Percentiles rank a stretch among this genome's conserved stretches.
Conservation (phyloP, 345 rosid species). For the Arabidopsis arenosa region DNA sequence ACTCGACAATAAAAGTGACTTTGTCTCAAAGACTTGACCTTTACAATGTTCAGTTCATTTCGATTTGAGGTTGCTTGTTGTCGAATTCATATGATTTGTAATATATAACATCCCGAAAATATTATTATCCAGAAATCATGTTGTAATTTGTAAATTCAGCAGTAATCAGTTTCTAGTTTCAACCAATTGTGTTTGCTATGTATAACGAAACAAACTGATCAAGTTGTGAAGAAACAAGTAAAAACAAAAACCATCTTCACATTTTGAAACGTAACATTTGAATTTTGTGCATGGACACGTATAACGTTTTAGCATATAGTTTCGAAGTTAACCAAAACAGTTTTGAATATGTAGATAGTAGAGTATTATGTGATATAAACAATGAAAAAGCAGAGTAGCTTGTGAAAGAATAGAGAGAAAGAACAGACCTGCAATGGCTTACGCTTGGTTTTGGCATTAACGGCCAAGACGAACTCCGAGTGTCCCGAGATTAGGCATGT, state of each 20-base stretch:
- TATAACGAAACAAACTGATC: background rate
- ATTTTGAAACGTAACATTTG: background rate
- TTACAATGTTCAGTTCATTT: no score
- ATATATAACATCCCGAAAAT: no score
- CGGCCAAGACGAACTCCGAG: no score
- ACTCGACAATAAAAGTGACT: no score
- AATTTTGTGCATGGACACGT: background rate
- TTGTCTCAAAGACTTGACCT: no score
- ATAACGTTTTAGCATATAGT: background rate
- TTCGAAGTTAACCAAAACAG: slow-evolving; percentile 8
- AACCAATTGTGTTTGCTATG: background rate
- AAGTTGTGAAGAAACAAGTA: background rate
- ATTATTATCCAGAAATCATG: no score
- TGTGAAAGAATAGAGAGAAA: slow-evolving; percentile 4
- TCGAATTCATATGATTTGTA: no score
- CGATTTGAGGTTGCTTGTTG: no score
- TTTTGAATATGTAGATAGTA: no score
- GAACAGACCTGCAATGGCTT: slow-evolving; percentile 79
- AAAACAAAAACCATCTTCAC: background rate
- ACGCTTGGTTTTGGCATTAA: slow-evolving; percentile 67
- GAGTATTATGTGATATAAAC: background rate
- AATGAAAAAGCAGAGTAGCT: background rate
- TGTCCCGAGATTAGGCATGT: no score
- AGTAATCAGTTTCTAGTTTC: background rate
- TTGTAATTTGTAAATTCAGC: background rate